Conservation (phyloP, 306 rosid species). For the Inga oerstediana region DNA sequence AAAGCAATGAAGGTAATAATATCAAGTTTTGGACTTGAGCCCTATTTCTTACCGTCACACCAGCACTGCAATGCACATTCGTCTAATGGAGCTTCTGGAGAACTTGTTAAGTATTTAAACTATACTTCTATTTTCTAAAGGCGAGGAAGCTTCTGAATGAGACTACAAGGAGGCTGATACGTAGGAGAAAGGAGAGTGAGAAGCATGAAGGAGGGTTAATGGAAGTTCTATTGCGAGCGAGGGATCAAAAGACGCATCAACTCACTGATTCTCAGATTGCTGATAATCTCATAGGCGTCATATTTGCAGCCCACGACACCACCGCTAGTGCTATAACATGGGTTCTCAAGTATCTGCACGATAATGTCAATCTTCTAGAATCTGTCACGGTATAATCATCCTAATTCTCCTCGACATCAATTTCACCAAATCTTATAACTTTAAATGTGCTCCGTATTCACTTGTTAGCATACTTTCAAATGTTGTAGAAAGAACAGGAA, state of each 20-base stretch:
- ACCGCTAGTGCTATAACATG: slow-evolving; percentile 89
- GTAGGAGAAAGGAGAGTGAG: slow-evolving; percentile 53
- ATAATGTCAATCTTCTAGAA: slow-evolving; percentile 57
- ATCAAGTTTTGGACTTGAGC: neutral
- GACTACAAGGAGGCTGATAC: slow-evolving; percentile 56
- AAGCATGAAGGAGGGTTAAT: slow-evolving; percentile 60
- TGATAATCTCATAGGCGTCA: slow-evolving; percentile 86
- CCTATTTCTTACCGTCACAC: neutral
- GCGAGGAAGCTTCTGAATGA: slow-evolving; percentile 80
- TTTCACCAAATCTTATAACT: neutral
- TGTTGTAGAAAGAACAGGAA: slow-evolving; percentile 76
- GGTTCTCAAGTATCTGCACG: slow-evolving; percentile 80
- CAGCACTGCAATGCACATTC: neutral
- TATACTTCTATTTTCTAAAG: slow-evolving; percentile 29
- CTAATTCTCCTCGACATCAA: neutral
- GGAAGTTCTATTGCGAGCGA: slow-evolving; percentile 52
- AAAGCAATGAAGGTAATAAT: slow-evolving; percentile 71
- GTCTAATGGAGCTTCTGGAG: neutral
- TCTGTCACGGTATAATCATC: slow-evolving; percentile 49
- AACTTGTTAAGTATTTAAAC: neutral
- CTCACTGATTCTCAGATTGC: slow-evolving; percentile 76
- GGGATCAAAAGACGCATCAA: slow-evolving; percentile 14
- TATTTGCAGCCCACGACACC: slow-evolving; percentile 95
- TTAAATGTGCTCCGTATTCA: neutral
- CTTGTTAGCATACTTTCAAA: neutral